Evolutionary conservation across 371 early-diverging fungal species (phyloP).

Genomic region (Mucor circinelloides): DNA sequence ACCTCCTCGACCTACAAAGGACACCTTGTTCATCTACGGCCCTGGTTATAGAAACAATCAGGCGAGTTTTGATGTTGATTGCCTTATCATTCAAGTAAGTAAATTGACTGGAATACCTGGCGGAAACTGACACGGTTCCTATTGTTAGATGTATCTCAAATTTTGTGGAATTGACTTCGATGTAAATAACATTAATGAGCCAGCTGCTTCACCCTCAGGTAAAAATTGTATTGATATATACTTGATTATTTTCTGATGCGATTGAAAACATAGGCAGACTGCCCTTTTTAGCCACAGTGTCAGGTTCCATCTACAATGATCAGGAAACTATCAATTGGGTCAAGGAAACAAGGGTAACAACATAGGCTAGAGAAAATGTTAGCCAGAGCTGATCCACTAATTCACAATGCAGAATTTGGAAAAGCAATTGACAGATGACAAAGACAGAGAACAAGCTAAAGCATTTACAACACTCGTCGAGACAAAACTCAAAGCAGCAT

Average conservation of each 20-base stretch:
- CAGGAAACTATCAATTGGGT: constrained; percentile 46
- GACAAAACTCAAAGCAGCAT: constrained; percentile 46
- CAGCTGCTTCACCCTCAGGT: constrained; percentile 49
- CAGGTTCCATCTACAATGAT: constrained; percentile 36
- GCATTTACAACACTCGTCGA: constrained; percentile 46
- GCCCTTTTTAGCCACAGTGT: constrained; percentile 46
- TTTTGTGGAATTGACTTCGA: constrained; percentile 46
- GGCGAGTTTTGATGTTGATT: constrained; percentile 52
- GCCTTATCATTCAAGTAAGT: constrained; percentile 45
- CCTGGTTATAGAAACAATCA: constrained; percentile 41
- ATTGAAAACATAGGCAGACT: constrained; percentile 30
- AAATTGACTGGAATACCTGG: background rate
- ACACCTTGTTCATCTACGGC: constrained; percentile 50
- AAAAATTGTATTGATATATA: background rate
- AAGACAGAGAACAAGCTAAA: constrained; percentile 37
- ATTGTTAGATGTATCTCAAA: constrained; percentile 44
- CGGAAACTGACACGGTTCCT: background rate
- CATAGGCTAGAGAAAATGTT: background rate
- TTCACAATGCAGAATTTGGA: constrained; percentile 23
- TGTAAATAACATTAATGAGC: constrained; percentile 42
- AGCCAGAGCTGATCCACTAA: background rate
- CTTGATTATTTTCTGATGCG: background rate
- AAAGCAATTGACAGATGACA: constrained; percentile 17
- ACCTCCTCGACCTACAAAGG: constrained; percentile 32
- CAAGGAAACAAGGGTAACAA: constrained; percentile 29